Conservation (phyloP, 2,329 filamentous ascomycete genomes). For the Botrytis squamosa region DNA sequence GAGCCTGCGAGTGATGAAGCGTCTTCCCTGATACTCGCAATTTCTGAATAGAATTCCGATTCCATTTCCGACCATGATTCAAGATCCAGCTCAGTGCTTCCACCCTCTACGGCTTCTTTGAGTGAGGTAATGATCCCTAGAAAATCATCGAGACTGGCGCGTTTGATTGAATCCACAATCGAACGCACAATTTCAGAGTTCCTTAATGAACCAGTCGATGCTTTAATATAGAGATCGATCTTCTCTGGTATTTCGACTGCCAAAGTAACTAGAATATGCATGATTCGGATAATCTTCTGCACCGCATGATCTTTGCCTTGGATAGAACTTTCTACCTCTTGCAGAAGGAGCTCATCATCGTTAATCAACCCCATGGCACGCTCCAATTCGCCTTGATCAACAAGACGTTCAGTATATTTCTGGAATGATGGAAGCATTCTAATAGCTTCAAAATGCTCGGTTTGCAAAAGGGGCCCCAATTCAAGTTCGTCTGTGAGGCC, state of each 20-base stretch:
- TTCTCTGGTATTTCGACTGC: slow-evolving; percentile 24
- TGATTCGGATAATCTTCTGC: slow-evolving; percentile 47
- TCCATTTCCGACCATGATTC: slow-evolving; percentile 37
- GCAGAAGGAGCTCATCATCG: slow-evolving; percentile 56
- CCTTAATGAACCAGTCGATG: slow-evolving; percentile 53
- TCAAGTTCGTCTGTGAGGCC: slow-evolving; percentile 42
- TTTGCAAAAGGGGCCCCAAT: slow-evolving; percentile 45
- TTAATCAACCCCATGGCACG: slow-evolving; percentile 56
- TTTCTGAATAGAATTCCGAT: slow-evolving; percentile 26
- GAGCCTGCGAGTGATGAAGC: slow-evolving; percentile 47
- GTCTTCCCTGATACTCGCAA: slow-evolving; percentile 43
- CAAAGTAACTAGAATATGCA: slow-evolving; percentile 47
- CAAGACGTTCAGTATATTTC: slow-evolving; percentile 48
- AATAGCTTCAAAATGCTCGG: slow-evolving; percentile 64
- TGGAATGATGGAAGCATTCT: slow-evolving; percentile 70
- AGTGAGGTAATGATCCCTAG: slow-evolving; percentile 46
- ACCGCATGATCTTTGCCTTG: slow-evolving; percentile 44
- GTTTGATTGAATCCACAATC: slow-evolving; percentile 51
- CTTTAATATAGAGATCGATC: slow-evolving; percentile 59
- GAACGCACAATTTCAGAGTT: slow-evolving; percentile 53
- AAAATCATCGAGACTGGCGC: slow-evolving; percentile 54
- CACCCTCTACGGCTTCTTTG: slow-evolving; percentile 35
- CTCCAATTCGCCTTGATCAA: slow-evolving; percentile 46
- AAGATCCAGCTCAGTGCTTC: slow-evolving; percentile 31
- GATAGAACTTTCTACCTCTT: slow-evolving; percentile 40